Conservation (phyloP, 331 rosid species). For the Dryas integrifolia region DNA sequence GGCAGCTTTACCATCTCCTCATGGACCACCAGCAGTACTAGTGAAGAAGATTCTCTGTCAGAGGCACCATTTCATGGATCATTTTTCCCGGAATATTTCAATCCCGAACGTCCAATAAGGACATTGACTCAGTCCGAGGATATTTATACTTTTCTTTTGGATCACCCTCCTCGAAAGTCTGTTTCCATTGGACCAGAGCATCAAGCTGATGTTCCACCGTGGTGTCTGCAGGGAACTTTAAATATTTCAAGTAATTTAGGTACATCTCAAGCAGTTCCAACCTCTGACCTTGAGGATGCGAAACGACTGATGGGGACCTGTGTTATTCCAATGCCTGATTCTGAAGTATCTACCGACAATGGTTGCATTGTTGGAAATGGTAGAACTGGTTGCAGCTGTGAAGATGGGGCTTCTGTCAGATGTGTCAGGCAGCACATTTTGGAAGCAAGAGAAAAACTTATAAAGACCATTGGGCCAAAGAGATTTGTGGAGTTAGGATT, state of each 20-base stretch:
- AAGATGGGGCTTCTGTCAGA: conserved; percentile 54
- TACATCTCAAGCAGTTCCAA: conserved; percentile 25
- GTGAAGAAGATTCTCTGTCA: conserved; percentile 42
- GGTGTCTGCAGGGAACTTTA: conserved; percentile 29
- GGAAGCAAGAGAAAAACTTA: conserved; percentile 59
- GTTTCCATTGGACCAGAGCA: conserved; percentile 59
- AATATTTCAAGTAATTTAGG: conserved; percentile 6
- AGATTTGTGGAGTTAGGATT: conserved; percentile 58
- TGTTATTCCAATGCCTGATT: conserved; percentile 67
- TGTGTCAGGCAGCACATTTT: conserved; percentile 69
- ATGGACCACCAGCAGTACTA: conserved; percentile 42
- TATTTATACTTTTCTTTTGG: conserved; percentile 60
- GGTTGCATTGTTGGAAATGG: conserved; percentile 54
- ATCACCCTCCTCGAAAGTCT: conserved; percentile 61
- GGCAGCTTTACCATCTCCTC: conserved; percentile 45
- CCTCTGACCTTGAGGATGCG: conserved; percentile 40
- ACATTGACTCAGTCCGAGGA: conserved; percentile 56
- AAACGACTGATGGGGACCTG: conserved; percentile 58
- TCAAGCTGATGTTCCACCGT: conserved; percentile 74
- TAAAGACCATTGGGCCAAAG: conserved; percentile 44
- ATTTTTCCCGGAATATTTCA: conserved; percentile 49
- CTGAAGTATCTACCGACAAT: conserved; percentile 28
- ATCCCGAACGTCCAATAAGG: conserved; percentile 58
- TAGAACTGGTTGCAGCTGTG: conserved; percentile 66
- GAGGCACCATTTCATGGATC: conserved; percentile 47